phyloP scores from a whole-genome alignment of 129 eudicot species.

The sunflower (Helianthus annuus) region DNA sequence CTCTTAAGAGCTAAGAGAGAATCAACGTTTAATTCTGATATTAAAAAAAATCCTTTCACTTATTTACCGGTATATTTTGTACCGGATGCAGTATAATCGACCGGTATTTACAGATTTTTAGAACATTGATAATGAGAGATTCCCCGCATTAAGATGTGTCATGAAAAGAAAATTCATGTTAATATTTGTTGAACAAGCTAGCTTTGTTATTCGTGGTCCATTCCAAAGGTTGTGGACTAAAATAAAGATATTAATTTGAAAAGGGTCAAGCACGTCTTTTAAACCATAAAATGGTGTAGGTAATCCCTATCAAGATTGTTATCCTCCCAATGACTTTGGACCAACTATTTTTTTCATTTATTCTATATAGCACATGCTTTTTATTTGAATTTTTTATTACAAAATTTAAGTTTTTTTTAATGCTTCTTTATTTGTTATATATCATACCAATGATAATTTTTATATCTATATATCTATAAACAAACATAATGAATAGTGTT shows the following conservation, averaged over 20 bases:
- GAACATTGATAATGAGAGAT: background rate
- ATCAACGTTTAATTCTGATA: background rate
- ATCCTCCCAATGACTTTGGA: constrained; percentile 32
- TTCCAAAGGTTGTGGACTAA: constrained; percentile 40
- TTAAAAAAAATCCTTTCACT: background rate
- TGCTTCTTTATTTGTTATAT: too few species aligned
- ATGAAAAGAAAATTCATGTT: constrained; percentile 29
- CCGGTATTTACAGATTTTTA: too few species aligned
- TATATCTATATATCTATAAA: too few species aligned
- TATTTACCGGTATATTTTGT: too few species aligned
- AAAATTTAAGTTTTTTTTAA: too few species aligned
- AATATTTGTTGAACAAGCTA: constrained; percentile 26
- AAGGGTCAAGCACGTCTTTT: constrained; percentile 25
- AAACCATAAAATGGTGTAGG: constrained; percentile 23
- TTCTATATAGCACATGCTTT: background rate
- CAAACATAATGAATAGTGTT: too few species aligned
- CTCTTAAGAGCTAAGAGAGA: too few species aligned
- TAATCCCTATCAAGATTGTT: constrained; percentile 34
- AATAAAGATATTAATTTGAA: constrained; percentile 4
- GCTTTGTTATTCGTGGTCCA: constrained; percentile 25
- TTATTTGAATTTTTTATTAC: too few species aligned
- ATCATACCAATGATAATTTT: too few species aligned
- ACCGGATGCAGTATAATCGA: too few species aligned
- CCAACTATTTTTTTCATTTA: background rate
- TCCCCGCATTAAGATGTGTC: constrained; percentile 10